Base-by-base conservation (phyloP, 768 basidiomycete genomes). In the Coprinopsis marcescibilis region DNA sequence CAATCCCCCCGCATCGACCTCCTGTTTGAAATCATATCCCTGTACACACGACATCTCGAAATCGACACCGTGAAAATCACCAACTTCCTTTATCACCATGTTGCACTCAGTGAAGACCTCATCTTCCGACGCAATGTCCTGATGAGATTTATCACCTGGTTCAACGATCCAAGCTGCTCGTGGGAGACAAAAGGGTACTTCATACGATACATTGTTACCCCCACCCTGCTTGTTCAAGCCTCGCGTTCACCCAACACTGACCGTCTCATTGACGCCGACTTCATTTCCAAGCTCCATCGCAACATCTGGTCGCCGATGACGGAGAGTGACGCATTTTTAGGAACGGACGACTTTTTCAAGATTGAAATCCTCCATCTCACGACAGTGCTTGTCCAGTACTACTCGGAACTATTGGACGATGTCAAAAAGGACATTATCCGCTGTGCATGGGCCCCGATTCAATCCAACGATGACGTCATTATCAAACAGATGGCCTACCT, bases 401-500 rank as follows among this genome's bases (percentile, higher is more conserved):
- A 90, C 53, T 76, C 83, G 2, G 68, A 78, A n/a, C 64, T 89
- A n/a, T 72, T 96, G 34, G 80, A 80, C 49, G 85, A 90, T 36
- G 80, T 78, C 29, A 81, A 87, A 64, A 97, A 93, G 62, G 89
- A 94, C 50, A 82, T 98, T 54, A 93, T 97, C 68, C 89, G 86
- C 61, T 86, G 87, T 48, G 89, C 91, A 15, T 97, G 92, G 92
- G 78, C 84, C 56, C 89, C 84, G 56, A 88, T 94, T 54, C 77
- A 76, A 4, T 58, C 58, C 43, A 83, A 72, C 45, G 90, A 95
- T 33, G 96, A 98, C 61, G 77, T 85, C 4, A 81, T 93, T 15
- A 89, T 96, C 57, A 94, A 91, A 63, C 90, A 97, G 62, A 89
- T 89, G 7, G 87, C 91, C 0, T 92, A 92, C 60, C 77, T 96